Evolutionary conservation across 2,329 filamentous ascomycete genomes (phyloP).

Genomic region (Trichoderma simmonsii): DNA sequence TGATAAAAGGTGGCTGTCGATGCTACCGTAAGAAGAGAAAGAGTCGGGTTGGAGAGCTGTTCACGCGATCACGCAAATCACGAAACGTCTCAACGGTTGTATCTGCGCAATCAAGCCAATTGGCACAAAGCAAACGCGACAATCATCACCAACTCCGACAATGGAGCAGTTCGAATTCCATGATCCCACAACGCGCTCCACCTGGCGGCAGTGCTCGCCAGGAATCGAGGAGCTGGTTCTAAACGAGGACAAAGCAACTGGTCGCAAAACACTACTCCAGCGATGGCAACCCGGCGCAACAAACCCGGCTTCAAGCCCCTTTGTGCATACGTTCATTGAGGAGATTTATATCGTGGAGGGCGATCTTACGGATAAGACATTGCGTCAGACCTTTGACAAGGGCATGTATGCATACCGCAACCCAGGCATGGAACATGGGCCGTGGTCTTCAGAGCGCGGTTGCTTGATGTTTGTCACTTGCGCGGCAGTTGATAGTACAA

Average conservation of each 20-base stretch:
- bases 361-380: constrained; percentile 33
- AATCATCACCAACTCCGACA: not conserved
- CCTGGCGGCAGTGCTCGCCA: constrained; percentile 29
- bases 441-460: constrained; percentile 33
- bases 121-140: not conserved
- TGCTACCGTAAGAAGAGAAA: not conserved
- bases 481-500: not conserved
- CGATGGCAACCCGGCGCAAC: constrained; percentile 35
- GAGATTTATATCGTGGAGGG: constrained; percentile 38
- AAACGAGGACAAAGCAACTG: constrained; percentile 31
- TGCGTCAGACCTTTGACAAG: constrained; percentile 31
- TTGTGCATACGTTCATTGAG: constrained; percentile 38
- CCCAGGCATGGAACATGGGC: constrained; percentile 40
- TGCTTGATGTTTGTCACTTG: constrained; percentile 30
- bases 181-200: constrained; percentile 23
- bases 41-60: not conserved
- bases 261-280: constrained; percentile 33
- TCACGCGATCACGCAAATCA: not conserved
- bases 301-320: constrained; percentile 25
- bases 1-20: constrained; percentile 1
- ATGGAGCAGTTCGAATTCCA: constrained; percentile 32
- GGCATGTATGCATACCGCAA: constrained; percentile 40
- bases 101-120: not conserved
- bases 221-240: constrained; percentile 37
- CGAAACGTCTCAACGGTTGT: not conserved